Base-by-base conservation (phyloP, 202 grass and related monocot species). In the Dendrocalamus latiflorus region DNA sequence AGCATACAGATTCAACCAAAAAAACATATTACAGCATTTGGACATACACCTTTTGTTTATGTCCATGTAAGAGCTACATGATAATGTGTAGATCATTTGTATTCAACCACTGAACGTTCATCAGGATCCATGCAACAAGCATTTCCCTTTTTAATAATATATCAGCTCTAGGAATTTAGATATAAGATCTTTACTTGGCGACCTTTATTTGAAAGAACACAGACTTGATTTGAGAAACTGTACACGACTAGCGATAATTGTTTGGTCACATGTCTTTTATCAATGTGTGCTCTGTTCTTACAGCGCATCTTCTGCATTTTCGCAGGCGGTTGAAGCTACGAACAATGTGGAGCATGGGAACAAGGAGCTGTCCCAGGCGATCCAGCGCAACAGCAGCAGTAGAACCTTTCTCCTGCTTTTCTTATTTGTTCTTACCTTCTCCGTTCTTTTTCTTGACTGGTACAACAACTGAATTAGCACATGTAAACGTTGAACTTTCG, bases 321-420 rank as follows among this genome's bases (percentile, higher is more conserved):
- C 12, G 45, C 75, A 96, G 96, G 96, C 93, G 12, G 89, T 99
- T 81, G 91, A 99, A 89, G 96, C 96, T 75, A 99, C 93, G 4
- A 95, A 99, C 67, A 96, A 96, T 38, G 93, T 99, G 80, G 91
- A 93, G 74, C 88, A 66, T n/a, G 96, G 93, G 25, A 99, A 94
- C 86, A 96, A 94, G 96, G n/a, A n/a, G n/a, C n/a, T n/a, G n/a
- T n/a, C n/a, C n/a, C n/a, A n/a, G n/a, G n/a, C n/a, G n/a, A n/a
- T n/a, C n/a, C n/a, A n/a, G n/a, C n/a, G n/a, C n/a, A n/a, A n/a
- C n/a, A n/a, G n/a, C n/a, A n/a, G n/a, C 75, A 96, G 96, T 64
- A 94, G 91, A 88, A 99, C 96, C 7, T 99, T 99, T 85, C 91
- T 96, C 83, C 65, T 96, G 69, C 96, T 99, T 58, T 99, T 99